Base-by-base conservation (phyloP, 192 early-diverging fungal genomes). In the Chytriomyces sp. region DNA sequence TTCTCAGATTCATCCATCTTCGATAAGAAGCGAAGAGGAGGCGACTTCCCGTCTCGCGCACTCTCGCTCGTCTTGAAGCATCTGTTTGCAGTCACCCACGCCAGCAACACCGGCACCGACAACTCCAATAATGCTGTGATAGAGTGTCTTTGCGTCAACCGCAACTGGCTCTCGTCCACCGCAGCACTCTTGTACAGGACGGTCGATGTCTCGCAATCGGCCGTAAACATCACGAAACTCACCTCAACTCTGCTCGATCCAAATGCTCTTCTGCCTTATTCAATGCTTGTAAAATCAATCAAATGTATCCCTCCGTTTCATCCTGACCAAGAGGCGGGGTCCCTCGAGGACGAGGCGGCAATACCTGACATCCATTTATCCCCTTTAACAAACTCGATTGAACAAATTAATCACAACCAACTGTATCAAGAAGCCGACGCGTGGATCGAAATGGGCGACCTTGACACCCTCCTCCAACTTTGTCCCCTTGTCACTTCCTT, bases 391-490 rank as follows among this genome's bases (percentile, higher is more conserved):
- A n/a, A n/a, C n/a, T n/a, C n/a, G n/a, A n/a, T n/a, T n/a, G n/a
- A n/a, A n/a, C n/a, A n/a, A n/a, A n/a, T n/a, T n/a, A n/a, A n/a
- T n/a, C n/a, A n/a, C n/a, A n/a, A n/a, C n/a, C n/a, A n/a, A n/a
- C n/a, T n/a, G n/a, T n/a, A n/a, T n/a, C n/a, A n/a, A n/a, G 44
- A 49, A 49, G 22, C 2, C 17, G 44, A 22, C 44, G 22, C 44
- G 44, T 49, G 44, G 44, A 22, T 49, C 44, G 44, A 49, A 17
- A 73, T 82, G 64, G 81, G 81, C 57, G 81, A 82, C 69, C 6
- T 82, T 26, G 81, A 82, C 64, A 69, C 74, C 7, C 54, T 70
- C 4, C 52, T 82, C 12, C 81, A 80, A 56, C 66, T 82, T 12
- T 77, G 73, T 52, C 75, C 59, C 4, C 59, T 71, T 25, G 59